Conservation (phyloP, 2,329 filamentous ascomycete species). For the Colletotrichum lini region DNA sequence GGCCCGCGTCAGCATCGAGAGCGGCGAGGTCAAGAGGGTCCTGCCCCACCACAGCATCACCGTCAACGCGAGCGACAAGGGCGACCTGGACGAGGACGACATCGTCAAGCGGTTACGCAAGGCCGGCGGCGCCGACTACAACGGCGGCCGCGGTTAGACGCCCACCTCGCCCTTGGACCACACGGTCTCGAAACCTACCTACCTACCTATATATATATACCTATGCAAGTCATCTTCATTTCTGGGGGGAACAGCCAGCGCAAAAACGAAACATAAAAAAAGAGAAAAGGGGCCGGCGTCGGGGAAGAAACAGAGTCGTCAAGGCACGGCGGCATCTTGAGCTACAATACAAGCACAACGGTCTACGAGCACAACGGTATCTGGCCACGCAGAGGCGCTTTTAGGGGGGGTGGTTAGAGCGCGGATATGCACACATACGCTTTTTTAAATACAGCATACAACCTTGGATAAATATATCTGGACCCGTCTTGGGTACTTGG, state of each 20-base stretch:
- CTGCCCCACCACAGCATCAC: slow-evolving; percentile 76
- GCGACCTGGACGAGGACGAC: slow-evolving; percentile 73
- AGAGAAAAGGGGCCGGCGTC: not conserved
- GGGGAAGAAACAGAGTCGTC: slow-evolving; percentile 1
- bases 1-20: slow-evolving; percentile 77
- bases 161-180: no score
- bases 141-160: slow-evolving; percentile 71
- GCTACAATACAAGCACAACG: slow-evolving; percentile 38
- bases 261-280: not conserved
- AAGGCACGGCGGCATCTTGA: slow-evolving; percentile 12
- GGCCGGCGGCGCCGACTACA: slow-evolving; percentile 80
- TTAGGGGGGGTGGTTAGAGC: slow-evolving; percentile 14
- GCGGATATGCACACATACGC: slow-evolving; percentile 23
- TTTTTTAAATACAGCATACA: slow-evolving; percentile 38
- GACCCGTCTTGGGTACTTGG: slow-evolving; percentile 18
- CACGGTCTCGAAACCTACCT: no score
- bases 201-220: no score
- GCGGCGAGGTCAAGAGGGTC: slow-evolving; percentile 74
- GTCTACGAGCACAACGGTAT: slow-evolving; percentile 38
- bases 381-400: slow-evolving; percentile 41
- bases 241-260: not conserved
- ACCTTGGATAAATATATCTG: slow-evolving; percentile 33
- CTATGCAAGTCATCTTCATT: not conserved
- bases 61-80: slow-evolving; percentile 72
- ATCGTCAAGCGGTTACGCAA: slow-evolving; percentile 74